Base-by-base conservation (phyloP, 495 filamentous ascomycete genomes). In the Penicillium soppii region DNA sequence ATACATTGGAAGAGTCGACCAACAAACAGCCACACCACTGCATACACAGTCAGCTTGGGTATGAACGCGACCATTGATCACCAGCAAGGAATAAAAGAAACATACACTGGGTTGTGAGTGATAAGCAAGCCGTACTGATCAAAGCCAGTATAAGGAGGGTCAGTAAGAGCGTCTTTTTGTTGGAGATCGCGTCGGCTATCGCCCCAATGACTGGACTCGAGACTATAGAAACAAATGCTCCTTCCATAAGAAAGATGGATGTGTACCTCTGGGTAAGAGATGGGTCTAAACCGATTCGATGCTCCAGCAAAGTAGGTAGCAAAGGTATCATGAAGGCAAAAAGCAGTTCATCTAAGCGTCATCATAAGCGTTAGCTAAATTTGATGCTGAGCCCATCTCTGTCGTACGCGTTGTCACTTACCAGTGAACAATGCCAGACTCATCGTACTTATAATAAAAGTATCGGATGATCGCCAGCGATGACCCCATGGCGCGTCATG, bases 1-100 rank as follows among this genome's bases (percentile, higher is more conserved):
- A 71, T 43, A 0, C 52, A 59, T 47, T 69, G 68, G 19, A 71
- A 58, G 15, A 62, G 47, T 1, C 65, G 68, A 7, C 63, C 63
- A 25, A 60, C 41, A 19, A 70, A 58, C 1, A 70, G 42, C 7
- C 53, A 47, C 2, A 29, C 1, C 35, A 70, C 67, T 70, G 29
- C 20, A 54, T 23, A 20, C 44, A 13, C 37, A 21, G 35, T 52
- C 39, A 54, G 13, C 9, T 27, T 9, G 5, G 10, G 12, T 1
- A 16, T 15, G 7, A 7, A 3, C 21, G 5, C 22, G 43, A 15
- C 19, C 12, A 23, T 13, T 21, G 46, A 26, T 9, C 23, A 19
- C 19, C 10, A 53, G 33, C 32, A 19, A 12, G 13, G 12, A 7
- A 37, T 26, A 12, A 5, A 26, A 30, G 21, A n/a, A 12, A 55